Conservation (phyloP, 139 green algal genomes). For the Tetradesmus lagerheimii region DNA sequence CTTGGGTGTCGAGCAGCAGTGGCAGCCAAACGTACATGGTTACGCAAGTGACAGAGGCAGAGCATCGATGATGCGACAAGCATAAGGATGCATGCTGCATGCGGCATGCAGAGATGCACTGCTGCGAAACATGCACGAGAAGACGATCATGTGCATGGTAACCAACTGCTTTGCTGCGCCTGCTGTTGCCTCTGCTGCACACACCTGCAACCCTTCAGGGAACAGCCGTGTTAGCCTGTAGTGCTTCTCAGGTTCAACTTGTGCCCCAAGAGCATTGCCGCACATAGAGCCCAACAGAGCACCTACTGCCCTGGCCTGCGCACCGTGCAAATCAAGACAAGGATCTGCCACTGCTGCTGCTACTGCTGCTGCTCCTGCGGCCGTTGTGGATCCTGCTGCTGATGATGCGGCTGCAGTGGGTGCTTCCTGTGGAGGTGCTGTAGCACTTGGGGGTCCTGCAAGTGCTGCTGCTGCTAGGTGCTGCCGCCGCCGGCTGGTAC, state of each 20-base stretch:
- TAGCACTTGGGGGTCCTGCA: background rate
- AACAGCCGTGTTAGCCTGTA: constrained; percentile 37
- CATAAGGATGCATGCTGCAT: background rate
- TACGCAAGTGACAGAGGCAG: too few species aligned
- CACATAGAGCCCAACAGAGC: constrained; percentile 52
- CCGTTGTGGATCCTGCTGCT: constrained; percentile 8
- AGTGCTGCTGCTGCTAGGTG: background rate
- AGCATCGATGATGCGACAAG: too few species aligned
- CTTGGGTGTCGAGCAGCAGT: background rate
- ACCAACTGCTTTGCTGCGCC: background rate
- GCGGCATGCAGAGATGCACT: background rate
- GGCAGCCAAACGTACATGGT: too few species aligned
- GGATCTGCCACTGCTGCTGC: constrained; percentile 22
- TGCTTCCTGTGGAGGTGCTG: background rate
- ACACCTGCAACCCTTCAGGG: constrained; percentile 3
- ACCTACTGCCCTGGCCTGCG: constrained; percentile 10
- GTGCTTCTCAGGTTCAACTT: constrained; percentile 51
- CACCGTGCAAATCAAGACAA: background rate
- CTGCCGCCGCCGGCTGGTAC: background rate
- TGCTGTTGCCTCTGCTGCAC: background rate
- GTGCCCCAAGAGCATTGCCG: constrained; percentile 60
- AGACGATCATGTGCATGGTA: too few species aligned
- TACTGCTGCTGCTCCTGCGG: background rate
- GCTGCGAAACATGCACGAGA: too few species aligned
- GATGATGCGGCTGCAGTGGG: background rate